Evolutionary conservation across 352 stramenopile species (phyloP).

Genomic region (Globisporangium heterothallicum): DNA sequence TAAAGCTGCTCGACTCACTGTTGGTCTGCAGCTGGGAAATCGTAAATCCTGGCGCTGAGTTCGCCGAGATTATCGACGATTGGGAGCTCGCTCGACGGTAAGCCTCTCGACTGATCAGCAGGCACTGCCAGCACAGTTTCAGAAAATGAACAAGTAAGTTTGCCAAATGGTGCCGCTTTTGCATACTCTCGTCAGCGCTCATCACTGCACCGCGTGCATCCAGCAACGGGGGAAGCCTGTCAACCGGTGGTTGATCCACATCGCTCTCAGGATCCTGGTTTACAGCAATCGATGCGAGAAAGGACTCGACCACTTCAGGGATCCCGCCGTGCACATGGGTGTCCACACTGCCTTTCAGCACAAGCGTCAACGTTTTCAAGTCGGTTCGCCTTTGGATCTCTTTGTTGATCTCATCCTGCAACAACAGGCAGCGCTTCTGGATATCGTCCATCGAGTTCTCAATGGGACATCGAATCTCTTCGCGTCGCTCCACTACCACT

Average conservation of each 20-base stretch:
- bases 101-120: conserved; percentile 55
- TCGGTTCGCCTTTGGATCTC: conserved; percentile 38
- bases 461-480: conserved; percentile 57
- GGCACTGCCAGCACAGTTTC: conserved; percentile 42
- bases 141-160: conserved; percentile 57
- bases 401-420: conserved; percentile 55
- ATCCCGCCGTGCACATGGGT: conserved; percentile 73
- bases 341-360: conserved; percentile 79
- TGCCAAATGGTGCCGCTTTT: conserved; percentile 41
- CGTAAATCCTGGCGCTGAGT: neutral
- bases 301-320: conserved; percentile 67
- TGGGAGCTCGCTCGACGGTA: conserved; percentile 29
- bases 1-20: conserved; percentile 2
- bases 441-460: conserved; percentile 80
- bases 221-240: conserved; percentile 16
- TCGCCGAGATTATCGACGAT: conserved; percentile 2
- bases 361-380: conserved; percentile 67
- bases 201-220: conserved; percentile 31
- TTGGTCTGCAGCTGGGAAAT: neutral
- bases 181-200: conserved; percentile 18
- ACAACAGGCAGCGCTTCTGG: conserved; percentile 43
- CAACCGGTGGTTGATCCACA: neutral
- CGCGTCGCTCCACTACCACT: conserved; percentile 25
- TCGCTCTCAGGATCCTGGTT: neutral
- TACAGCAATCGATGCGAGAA: conserved; percentile 20